Evolutionary conservation across 2,329 filamentous ascomycete species (phyloP).

Genomic region (Penicillium sp.): DNA sequence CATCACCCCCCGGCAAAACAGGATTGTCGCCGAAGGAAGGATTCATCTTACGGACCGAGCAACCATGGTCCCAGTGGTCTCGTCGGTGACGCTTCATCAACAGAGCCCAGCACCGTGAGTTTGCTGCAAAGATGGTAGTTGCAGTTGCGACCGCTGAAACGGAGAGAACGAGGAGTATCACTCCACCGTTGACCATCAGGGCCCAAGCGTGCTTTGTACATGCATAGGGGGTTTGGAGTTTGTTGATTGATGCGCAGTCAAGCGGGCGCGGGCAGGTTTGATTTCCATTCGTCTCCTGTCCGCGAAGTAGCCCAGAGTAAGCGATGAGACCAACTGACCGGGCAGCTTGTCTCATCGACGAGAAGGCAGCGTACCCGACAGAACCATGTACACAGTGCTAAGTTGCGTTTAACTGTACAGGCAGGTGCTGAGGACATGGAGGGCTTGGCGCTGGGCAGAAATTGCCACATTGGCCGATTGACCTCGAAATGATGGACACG

Average conservation of each 20-base stretch:
- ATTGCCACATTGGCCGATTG: not conserved
- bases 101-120: not conserved
- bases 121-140: too few species aligned
- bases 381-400: too few species aligned
- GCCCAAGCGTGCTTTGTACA: too few species aligned
- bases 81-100: not conserved
- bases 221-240: too few species aligned
- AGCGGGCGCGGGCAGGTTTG: not conserved
- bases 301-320: not conserved
- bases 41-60: not conserved
- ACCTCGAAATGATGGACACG: not conserved
- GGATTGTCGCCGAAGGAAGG: slow-evolving; percentile 3
- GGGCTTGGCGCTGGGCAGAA: not conserved
- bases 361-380: too few species aligned
- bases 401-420: too few species aligned
- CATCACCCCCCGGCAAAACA: not conserved
- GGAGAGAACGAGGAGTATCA: not conserved
- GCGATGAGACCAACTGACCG: too few species aligned
- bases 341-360: too few species aligned
- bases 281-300: not conserved
- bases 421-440: not conserved
- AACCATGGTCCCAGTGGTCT: slow-evolving; percentile 2
- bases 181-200: too few species aligned
- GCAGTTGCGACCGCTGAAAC: not conserved
- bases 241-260: not conserved